phyloP scores from a whole-genome alignment of 768 basidiomycete genomes.

The Pleurotus salmoneostramineus region DNA sequence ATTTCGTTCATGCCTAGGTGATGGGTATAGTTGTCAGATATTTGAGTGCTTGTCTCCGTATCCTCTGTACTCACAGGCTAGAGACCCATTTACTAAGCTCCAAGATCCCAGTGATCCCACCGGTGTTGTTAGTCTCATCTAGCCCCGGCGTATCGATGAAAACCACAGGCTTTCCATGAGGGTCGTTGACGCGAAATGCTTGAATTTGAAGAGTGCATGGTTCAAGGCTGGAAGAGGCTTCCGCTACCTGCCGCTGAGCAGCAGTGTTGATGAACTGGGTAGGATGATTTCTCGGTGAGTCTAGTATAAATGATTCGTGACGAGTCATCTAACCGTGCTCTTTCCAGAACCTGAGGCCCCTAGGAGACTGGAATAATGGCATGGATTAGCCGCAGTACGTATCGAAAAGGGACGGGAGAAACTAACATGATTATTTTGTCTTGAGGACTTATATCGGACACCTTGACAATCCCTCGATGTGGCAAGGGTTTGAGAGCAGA shows the following conservation, averaged over 20 bases:
- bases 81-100: too few relatives aligned
- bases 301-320: too few relatives aligned
- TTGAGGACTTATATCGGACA: too few relatives aligned
- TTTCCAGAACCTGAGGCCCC: slow-evolving; percentile 20
- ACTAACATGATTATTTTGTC: too few relatives aligned
- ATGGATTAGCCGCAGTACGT: not conserved
- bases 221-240: slow-evolving; percentile 16
- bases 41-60: too few relatives aligned
- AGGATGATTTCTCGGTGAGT: too few relatives aligned
- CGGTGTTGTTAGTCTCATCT: too few relatives aligned
- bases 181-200: slow-evolving; percentile 11
- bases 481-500: too few relatives aligned
- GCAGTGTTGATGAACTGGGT: slow-evolving; percentile 21
- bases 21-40: not conserved
- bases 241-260: slow-evolving; percentile 11
- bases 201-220: slow-evolving; percentile 19
- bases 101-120: too few relatives aligned
- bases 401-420: too few relatives aligned
- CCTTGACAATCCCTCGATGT: too few relatives aligned
- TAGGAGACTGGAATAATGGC: slow-evolving; percentile 14
- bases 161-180: slow-evolving; percentile 11
- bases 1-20: slow-evolving; percentile 18
- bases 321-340: slow-evolving; percentile 18
- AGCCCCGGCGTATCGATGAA: slow-evolving; percentile 6
- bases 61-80: too few relatives aligned